These are phyloP conservation scores for Amylocarpus encephaloides DNA, from an alignment of 2,329 filamentous ascomycete species.

Conservation along the genomic window DNA sequence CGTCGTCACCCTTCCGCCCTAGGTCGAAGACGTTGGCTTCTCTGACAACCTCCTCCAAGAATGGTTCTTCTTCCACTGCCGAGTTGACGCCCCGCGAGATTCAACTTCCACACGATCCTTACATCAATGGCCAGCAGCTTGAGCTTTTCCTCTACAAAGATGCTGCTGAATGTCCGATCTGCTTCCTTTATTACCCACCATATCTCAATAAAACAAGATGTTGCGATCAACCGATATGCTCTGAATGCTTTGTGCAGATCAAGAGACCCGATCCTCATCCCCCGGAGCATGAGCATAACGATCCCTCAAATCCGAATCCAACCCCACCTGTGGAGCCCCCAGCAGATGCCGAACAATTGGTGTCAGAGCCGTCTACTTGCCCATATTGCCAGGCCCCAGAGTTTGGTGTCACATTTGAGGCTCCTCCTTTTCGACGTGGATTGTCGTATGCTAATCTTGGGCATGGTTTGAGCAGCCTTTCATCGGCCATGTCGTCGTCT, in stretches of 20 bases:
- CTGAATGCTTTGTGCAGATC: constrained; percentile 98
- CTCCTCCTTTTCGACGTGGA: constrained; percentile 82
- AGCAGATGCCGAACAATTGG: constrained; percentile 55
- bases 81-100: constrained; percentile 74
- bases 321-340: constrained; percentile 29
- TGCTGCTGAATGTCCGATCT: constrained; percentile 86
- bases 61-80: constrained; percentile 61
- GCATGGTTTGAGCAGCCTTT: constrained; percentile 44
- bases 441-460: constrained; percentile 58
- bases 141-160: constrained; percentile 94
- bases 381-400: constrained; percentile 94
- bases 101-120: constrained; percentile 73
- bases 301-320: constrained; percentile 22
- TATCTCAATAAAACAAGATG: constrained; percentile 92
- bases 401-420: constrained; percentile 91
- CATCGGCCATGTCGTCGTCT: constrained; percentile 78
- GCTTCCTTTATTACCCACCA: constrained; percentile 91
- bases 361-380: constrained; percentile 86
- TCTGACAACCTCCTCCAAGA: constrained; percentile 66
- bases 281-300: constrained; percentile 58
- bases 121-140: constrained; percentile 87
- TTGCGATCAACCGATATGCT: constrained; percentile 94
- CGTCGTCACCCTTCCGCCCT: constrained; percentile 63
- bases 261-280: constrained; percentile 89
- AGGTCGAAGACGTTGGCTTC: constrained; percentile 86